Evolutionary conservation across 2,329 filamentous ascomycete species (phyloP).

Genomic region (Mycosphaerella arachidis): DNA sequence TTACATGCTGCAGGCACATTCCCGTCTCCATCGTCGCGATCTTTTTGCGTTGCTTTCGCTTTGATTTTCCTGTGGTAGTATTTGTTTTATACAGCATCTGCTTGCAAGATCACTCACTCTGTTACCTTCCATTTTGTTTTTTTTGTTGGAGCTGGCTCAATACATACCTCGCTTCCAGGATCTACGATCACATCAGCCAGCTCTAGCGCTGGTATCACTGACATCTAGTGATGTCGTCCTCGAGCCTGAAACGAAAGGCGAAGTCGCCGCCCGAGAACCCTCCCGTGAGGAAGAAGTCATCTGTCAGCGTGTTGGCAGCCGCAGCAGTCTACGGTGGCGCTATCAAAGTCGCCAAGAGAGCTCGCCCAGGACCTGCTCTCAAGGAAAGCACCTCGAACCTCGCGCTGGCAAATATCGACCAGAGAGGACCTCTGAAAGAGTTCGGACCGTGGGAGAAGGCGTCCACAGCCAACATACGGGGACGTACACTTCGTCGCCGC

Average conservation of each 20-base stretch:
- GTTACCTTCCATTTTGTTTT: background rate
- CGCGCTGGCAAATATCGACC: background rate
- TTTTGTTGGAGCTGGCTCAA: background rate
- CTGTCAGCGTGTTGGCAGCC: constrained; percentile 1
- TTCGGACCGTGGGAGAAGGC: constrained; percentile 5
- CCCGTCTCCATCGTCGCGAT: background rate
- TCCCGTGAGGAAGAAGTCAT: constrained; percentile 1
- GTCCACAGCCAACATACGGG: constrained; percentile 1
- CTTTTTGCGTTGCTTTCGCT: background rate
- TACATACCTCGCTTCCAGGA: background rate
- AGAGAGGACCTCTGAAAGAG: background rate
- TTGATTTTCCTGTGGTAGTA: background rate
- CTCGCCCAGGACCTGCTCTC: background rate
- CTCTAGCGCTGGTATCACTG: background rate
- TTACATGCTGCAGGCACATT: background rate
- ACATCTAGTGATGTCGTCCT: background rate
- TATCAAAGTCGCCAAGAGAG: background rate
- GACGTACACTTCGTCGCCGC: background rate
- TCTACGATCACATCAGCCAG: background rate
- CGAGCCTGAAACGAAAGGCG: constrained; percentile 5
- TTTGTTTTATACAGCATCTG: background rate
- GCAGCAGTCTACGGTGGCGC: background rate
- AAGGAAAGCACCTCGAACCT: background rate
- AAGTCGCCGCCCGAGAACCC: background rate
- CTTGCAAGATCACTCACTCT: background rate